Conservation (phyloP, 306 rosid genomes). For the Hippophae gyantsensis region DNA sequence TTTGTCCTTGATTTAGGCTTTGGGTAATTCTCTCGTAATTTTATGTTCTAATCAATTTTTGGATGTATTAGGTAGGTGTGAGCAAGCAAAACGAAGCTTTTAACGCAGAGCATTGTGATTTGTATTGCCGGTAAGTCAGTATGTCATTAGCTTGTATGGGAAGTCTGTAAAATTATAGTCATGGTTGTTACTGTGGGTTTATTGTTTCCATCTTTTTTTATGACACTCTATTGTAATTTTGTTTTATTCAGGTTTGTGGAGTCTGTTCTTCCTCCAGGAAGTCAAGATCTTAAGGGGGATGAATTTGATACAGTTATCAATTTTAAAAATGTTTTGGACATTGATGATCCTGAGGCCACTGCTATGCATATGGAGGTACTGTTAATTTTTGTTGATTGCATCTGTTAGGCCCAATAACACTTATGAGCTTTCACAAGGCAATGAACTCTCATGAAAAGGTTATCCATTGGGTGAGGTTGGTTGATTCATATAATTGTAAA, state of each 20-base stretch:
- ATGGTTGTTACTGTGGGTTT: neutral
- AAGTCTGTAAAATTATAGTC: too few relatives aligned
- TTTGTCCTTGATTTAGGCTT: too few relatives aligned
- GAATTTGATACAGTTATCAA: constrained; percentile 59
- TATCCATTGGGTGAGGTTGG: too few relatives aligned
- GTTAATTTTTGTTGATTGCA: constrained; percentile 6
- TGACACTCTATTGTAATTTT: neutral
- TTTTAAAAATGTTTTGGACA: constrained; percentile 73
- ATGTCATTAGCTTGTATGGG: neutral
- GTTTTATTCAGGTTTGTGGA: constrained; percentile 49
- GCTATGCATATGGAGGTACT: constrained; percentile 90
- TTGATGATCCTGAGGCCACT: constrained; percentile 97
- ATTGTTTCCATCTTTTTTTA: neutral
- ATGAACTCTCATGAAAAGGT: too few relatives aligned
- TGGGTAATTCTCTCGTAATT: too few relatives aligned
- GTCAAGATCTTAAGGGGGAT: constrained; percentile 76
- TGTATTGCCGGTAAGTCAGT: constrained; percentile 52
- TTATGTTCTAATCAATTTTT: neutral
- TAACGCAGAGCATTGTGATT: constrained; percentile 69
- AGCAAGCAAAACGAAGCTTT: constrained; percentile 81
- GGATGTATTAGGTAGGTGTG: constrained; percentile 57
- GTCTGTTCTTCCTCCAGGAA: constrained; percentile 74
- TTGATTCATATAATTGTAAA: too few relatives aligned
- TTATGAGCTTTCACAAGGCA: too few relatives aligned
- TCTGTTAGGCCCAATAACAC: neutral